These are phyloP conservation scores for Cryptosporidium ubiquitum DNA, from an alignment of 169 alveolate genomes.

Conservation along the genomic window DNA sequence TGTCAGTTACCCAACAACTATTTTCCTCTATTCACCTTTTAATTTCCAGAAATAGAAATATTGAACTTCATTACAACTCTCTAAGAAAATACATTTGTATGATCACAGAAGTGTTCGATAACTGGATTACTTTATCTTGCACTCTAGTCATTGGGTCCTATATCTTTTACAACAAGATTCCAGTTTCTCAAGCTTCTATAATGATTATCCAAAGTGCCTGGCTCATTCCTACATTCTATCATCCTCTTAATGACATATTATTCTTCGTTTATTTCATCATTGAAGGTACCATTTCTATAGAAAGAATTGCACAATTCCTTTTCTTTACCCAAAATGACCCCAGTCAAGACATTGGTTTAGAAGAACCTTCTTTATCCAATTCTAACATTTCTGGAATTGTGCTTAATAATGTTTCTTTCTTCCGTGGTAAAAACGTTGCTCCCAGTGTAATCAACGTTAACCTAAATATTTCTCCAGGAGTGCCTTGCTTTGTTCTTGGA, in stretches of 20 bases:
- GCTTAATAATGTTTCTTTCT: conserved; percentile 9
- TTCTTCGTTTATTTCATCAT: conserved; percentile 24
- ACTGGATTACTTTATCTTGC: conserved; percentile 36
- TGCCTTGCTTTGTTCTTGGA: conserved; percentile 41
- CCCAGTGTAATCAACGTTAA: conserved; percentile 1
- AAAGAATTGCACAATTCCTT: conserved; percentile 58
- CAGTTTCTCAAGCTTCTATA: conserved; percentile 40
- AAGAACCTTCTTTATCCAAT: background rate
- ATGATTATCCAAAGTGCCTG: conserved; percentile 62
- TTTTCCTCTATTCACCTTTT: conserved; percentile 26
- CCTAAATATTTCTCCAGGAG: conserved; percentile 13
- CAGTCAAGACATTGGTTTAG: no score
- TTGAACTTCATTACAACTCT: conserved; percentile 39
- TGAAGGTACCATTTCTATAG: conserved; percentile 43
- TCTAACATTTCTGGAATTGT: background rate
- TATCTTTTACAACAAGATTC: conserved; percentile 21
- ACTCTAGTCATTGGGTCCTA: conserved; percentile 32
- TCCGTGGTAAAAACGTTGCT: background rate
- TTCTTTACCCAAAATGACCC: background rate
- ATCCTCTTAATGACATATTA: conserved; percentile 42
- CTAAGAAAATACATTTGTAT: conserved; percentile 55
- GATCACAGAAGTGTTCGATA: conserved; percentile 40
- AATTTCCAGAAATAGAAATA: background rate
- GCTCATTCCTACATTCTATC: conserved; percentile 60
- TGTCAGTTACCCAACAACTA: conserved; percentile 61